Base-by-base conservation (phyloP, 2,329 filamentous ascomycete species). In the Neocatenulostroma microsporum region DNA sequence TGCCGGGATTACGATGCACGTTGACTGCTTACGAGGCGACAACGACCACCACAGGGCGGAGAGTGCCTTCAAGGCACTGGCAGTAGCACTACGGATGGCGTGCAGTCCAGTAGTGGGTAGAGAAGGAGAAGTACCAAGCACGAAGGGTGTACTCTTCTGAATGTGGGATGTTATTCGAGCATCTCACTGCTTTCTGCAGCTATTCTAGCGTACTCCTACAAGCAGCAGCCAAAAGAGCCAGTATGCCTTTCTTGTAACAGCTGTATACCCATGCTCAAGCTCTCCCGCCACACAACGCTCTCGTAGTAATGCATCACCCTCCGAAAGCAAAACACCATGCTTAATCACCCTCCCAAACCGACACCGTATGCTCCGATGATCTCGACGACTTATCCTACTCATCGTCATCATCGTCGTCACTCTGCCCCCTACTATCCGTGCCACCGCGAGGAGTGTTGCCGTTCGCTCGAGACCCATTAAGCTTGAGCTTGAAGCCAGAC, bases 41-140 rank as follows among this genome's bases (percentile, higher is more conserved):
- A 98, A 96, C 64, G 91, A 96, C 65, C 91, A 96, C 64, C 91
- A 96, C 68, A 73, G 88, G 40, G 88, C 91, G 8, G 91, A 96
- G 75, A 91, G 84, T 60, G 91, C 89, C 12, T 95, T 98, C 66
- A 98, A 98, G 74, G 91, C 91, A 30, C 64, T 96, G 49, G 91
- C 91, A 0, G 78, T 95, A 29, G 91, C 91, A 6, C 73, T 93
- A 37, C 74, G 82, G 51, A 74, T 75, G 61, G 91, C 91, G 8
- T 89, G 80, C 32, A 73, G 74, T 34, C 73, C 78, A 50, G 78
- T 89, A 21, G 75, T 77, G 27, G 86, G 85, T 9, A 81, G 82
- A 59, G 87, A 93, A 64, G 87, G 86, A 3, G 91, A 98, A 70
- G 80, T 96, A 18, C 84, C 88, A 36, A 95, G 88, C 67, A 96